Evolutionary conservation across 495 filamentous ascomycete species (phyloP), one percentile per base, ranked within the genome.

Genomic region (Saxophila tyrrhenica): DNA sequence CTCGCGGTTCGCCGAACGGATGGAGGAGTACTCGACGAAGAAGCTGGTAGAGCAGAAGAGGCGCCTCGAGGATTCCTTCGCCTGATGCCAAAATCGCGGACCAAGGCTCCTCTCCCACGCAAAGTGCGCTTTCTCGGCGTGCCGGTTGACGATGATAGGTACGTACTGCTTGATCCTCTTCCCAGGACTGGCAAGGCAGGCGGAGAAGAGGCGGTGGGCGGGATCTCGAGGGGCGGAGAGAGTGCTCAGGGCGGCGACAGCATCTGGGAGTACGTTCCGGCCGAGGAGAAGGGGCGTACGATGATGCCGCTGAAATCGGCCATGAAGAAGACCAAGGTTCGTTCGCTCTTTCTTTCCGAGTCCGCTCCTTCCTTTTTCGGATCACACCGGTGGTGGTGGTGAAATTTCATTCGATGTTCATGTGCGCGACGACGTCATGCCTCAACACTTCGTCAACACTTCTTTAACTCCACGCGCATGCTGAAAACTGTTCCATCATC

Each of bases 301-400:
- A 13, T 35, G 29, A 13, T 35, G 13, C 29, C 41, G 41, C n/a
- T 21, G 20, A 44, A 10, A 24, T 50, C 23, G 47, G 21, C 47
- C 2, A 2, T 20, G 25, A 50, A 24, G 13, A 17, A 29, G 13
- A n/a, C 9, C 19, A 16, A 50, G 38, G 22, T 39, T 24, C 51
- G 47, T 35, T 35, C 29, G 13, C 29, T 35, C 13, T 13, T 13
- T 35, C 13, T 35, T 35, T 35, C n/a, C 24, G 29, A 42, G 43
- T 21, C 21, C 35, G 56, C 38, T 52, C 50, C 41, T 58, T 52
- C 56, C 56, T 35, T 9, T 22, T 51, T 35, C 42, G 43, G n/a
- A n/a, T n/a, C n/a, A n/a, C n/a, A n/a, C n/a, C n/a, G n/a, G n/a
- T n/a, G n/a, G n/a, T n/a, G n/a, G n/a, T n/a, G n/a, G 42, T 41